These are phyloP conservation scores for Akanthomyces muscarius DNA, from an alignment of 2,329 filamentous ascomycete genomes.

Conservation along the genomic window DNA sequence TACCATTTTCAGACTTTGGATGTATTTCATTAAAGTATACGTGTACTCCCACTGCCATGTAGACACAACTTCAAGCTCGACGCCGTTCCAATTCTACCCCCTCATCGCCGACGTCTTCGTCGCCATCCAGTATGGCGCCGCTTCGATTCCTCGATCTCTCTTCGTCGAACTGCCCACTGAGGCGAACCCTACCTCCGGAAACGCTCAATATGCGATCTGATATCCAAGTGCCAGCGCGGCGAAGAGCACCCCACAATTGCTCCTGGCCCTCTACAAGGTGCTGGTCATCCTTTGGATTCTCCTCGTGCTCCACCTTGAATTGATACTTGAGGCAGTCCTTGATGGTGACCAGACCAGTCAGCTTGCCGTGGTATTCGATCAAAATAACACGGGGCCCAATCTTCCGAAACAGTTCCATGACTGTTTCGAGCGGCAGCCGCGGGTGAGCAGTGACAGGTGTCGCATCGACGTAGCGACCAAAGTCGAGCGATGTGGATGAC, in stretches of 20 bases:
- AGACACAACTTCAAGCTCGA: conserved; percentile 15
- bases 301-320: conserved; percentile 88
- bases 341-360: conserved; percentile 84
- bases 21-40: not conserved
- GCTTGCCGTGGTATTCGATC: conserved; percentile 80
- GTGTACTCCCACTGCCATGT: not conserved
- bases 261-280: conserved; percentile 57
- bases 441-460: conserved; percentile 91
- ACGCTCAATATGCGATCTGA: conserved; percentile 49
- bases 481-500: conserved; percentile 62
- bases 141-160: conserved; percentile 41
- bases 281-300: conserved; percentile 62
- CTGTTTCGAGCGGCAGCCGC: conserved; percentile 85
- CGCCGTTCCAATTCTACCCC: conserved; percentile 43
- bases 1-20: not conserved
- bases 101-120: conserved; percentile 39
- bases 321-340: conserved; percentile 98
- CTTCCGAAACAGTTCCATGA: conserved; percentile 98
- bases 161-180: conserved; percentile 40
- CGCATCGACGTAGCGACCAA: conserved; percentile 81
- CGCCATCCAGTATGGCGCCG: conserved; percentile 38
- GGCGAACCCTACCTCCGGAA: conserved; percentile 54
- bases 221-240: conserved; percentile 53
- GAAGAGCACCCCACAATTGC: conserved; percentile 58
- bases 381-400: conserved; percentile 92